Evolutionary conservation across 1,284 basidiomycete species (phyloP), one percentile per base, ranked within the genome.

Genomic region (Cutaneotrichosporon daszewskae): DNA sequence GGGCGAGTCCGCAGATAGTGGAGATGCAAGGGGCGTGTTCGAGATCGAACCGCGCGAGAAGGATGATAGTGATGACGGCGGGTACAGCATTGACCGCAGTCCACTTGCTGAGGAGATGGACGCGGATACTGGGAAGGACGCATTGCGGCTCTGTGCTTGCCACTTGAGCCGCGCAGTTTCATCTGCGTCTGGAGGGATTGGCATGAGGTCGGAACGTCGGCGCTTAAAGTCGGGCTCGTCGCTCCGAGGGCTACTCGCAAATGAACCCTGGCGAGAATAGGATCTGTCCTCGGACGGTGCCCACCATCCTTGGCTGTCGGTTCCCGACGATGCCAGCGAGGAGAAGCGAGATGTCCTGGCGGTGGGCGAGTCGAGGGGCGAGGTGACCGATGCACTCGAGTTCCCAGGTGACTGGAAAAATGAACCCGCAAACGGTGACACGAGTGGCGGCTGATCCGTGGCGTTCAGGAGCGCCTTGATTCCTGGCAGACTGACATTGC

Each of bases 21-120:
- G 52, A 12, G 52, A 54, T 14, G 38, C 36, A 17, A 51, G 13
- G 2, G 48, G 42, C n/a, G 45, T 41, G 18, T 35, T 55, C 12
- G 55, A 57, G 7, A 58, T 43, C 4, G 61, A 60, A 4, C 48
- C 46, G 5, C 59, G 51, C 5, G 52, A 54, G 40, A 53, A 49
- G n/a, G 32, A 29, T n/a, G n/a, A n/a, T n/a, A n/a, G n/a, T 4
- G 55, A 49, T 8, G 51, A 54, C 26, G 58, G 57, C 4, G 60
- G 57, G 29, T 60, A 57, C 3, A 57, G 49, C 41, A 58, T 53
- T 3, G 43, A 18, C 14, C 59, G 50, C 7, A 57, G 34, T 10
- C 55, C 51, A n/a, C 47, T 76, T 2, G 74, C 77, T 32, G 66
- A 79, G 53, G 75, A 79, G 27, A 74, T 81, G 1, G 57, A 51